Evolutionary conservation across 495 filamentous ascomycete species (phyloP).

Genomic region (Beverwykella pulmonaria): DNA sequence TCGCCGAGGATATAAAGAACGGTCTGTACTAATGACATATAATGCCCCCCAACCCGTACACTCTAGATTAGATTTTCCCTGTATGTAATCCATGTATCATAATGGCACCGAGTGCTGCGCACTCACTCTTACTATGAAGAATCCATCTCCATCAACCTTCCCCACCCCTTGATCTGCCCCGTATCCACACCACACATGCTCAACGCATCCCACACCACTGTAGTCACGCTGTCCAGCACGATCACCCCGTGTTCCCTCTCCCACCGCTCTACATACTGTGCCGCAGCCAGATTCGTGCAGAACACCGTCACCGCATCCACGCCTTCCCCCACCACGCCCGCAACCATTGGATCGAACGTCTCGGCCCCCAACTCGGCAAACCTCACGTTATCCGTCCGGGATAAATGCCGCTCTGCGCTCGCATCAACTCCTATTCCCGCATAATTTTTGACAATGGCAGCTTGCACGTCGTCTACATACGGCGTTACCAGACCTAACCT

Average conservation of each 20-base stretch:
- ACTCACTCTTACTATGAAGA: neutral
- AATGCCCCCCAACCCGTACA: neutral
- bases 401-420: slow-evolving; percentile 34
- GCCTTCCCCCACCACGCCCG: slow-evolving; percentile 29
- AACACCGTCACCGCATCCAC: slow-evolving; percentile 36
- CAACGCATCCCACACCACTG: slow-evolving; percentile 42
- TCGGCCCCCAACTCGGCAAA: slow-evolving; percentile 36
- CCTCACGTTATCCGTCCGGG: slow-evolving; percentile 36
- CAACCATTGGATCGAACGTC: slow-evolving; percentile 37
- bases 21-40: slow-evolving; percentile 14
- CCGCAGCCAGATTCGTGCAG: slow-evolving; percentile 42
- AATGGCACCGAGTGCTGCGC: neutral
- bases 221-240: slow-evolving; percentile 43
- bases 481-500: slow-evolving; percentile 41
- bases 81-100: neutral
- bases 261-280: slow-evolving; percentile 38
- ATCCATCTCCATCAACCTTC: slow-evolving; percentile 32
- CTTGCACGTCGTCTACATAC: slow-evolving; percentile 40
- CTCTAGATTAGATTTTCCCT: neutral
- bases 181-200: slow-evolving; percentile 32
- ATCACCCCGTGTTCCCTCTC: slow-evolving; percentile 33
- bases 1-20: slow-evolving; percentile 22
- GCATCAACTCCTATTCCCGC: slow-evolving; percentile 33
- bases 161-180: slow-evolving; percentile 31
- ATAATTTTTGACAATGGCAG: slow-evolving; percentile 39